A percentile compares a stretch with the other conserved stretches of the same genome.
phyloP scores from a whole-genome alignment of 169 alveolate genomes.

The Eimeria praecox region DNA sequence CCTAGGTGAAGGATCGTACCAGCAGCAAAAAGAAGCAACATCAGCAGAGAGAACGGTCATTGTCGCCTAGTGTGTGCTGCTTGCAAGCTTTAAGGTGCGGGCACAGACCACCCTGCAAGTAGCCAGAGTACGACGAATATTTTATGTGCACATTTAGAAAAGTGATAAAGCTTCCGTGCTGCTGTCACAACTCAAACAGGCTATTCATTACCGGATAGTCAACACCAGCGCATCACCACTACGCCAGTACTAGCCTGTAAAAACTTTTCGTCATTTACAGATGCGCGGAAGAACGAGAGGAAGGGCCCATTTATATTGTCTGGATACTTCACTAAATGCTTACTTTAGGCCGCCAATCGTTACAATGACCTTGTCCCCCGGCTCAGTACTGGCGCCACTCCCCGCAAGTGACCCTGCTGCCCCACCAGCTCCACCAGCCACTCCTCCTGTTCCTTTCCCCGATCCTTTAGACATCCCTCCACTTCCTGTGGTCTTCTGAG shows the following conservation, averaged over 20 bases:
- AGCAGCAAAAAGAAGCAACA: neutral
- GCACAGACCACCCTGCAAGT: neutral
- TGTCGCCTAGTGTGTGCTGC: neutral
- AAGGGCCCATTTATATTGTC: no score
- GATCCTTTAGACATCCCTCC: slow-evolving; percentile 13
- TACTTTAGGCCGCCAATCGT: slow-evolving; percentile 57
- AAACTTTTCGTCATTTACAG: neutral
- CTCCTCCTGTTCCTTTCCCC: neutral
- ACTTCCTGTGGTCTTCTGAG: slow-evolving; percentile 33
- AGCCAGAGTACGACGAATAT: neutral
- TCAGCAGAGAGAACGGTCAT: neutral
- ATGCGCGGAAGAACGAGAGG: no score
- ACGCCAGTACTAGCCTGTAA: neutral
- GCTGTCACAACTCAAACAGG: neutral
- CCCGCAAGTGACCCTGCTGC: neutral
- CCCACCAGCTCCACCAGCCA: slow-evolving; percentile 22
- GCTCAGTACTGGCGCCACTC: slow-evolving; percentile 9
- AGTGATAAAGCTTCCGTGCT: neutral
- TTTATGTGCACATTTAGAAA: no score
- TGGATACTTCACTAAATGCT: neutral
- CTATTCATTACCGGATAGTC: neutral
- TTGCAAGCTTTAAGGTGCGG: neutral
- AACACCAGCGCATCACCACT: neutral
- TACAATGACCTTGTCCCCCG: slow-evolving; percentile 44
- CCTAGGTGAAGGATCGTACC: neutral